Conservation (phyloP, 2,329 filamentous ascomycete genomes). For the Macroventuria anomochaeta region DNA sequence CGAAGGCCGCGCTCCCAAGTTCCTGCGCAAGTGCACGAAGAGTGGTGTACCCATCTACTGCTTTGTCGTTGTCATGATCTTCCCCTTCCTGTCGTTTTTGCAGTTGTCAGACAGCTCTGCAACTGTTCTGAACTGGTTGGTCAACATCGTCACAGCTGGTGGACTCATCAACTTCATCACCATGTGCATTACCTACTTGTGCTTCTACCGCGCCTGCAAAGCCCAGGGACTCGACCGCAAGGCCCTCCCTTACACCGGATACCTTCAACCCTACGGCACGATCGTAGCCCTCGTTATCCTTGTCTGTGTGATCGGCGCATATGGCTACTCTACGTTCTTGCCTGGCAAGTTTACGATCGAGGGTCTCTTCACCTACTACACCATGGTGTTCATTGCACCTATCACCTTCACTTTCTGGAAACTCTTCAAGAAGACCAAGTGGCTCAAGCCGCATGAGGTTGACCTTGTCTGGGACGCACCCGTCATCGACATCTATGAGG, state of each 20-base stretch:
- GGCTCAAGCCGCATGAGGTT: conserved; percentile 58
- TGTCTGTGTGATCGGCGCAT: conserved; percentile 58
- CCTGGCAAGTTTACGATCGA: conserved; percentile 56
- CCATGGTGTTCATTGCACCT: conserved; percentile 58
- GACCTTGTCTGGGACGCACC: conserved; percentile 54
- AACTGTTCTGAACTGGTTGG: conserved; percentile 75
- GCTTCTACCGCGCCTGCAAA: conserved; percentile 61
- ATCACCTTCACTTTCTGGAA: conserved; percentile 68
- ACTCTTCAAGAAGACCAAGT: conserved; percentile 64
- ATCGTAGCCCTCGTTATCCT: conserved; percentile 58
- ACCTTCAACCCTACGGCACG: conserved; percentile 60
- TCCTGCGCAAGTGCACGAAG: conserved; percentile 65
- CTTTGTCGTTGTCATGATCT: conserved; percentile 68
- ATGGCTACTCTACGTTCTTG: conserved; percentile 61
- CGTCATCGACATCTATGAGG: conserved; percentile 49
- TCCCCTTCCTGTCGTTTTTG: conserved; percentile 75
- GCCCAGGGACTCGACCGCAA: conserved; percentile 58
- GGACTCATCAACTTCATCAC: conserved; percentile 58
- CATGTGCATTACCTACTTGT: conserved; percentile 65
- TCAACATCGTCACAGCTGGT: conserved; percentile 74
- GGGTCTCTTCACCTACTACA: conserved; percentile 63
- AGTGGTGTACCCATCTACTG: conserved; percentile 76
- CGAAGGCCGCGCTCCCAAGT: conserved; percentile 59
- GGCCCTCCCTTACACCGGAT: conserved; percentile 55
- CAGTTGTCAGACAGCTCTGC: conserved; percentile 71